phyloP scores from a whole-genome alignment of 345 rosid species.

The Viola odorata region DNA sequence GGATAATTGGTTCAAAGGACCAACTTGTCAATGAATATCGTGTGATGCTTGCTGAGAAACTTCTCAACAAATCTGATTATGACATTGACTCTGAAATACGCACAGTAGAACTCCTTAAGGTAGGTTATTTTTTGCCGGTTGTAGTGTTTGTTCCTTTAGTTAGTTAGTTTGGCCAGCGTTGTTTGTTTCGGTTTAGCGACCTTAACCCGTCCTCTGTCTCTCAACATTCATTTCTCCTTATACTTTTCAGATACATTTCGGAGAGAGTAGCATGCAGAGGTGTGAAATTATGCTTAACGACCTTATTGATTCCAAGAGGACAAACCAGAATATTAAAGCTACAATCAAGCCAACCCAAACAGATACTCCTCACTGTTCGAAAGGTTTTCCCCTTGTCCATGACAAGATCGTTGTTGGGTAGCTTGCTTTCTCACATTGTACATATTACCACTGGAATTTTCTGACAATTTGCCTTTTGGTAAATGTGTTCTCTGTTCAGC shows the following conservation, averaged over 20 bases:
- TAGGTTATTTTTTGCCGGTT: slow-evolving; percentile 13
- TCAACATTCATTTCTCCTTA: slow-evolving; percentile 2
- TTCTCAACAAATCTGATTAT: slow-evolving; percentile 89
- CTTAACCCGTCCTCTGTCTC: neutral
- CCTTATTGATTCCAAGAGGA: slow-evolving; percentile 93
- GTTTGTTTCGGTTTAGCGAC: neutral
- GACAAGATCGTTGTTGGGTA: too few relatives aligned
- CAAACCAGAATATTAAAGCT: slow-evolving; percentile 73
- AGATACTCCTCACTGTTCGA: slow-evolving; percentile 26
- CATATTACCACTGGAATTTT: slow-evolving; percentile 4
- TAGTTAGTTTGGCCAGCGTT: neutral
- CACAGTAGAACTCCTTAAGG: slow-evolving; percentile 98
- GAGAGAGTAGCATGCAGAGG: slow-evolving; percentile 92
- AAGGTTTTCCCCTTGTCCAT: too few relatives aligned
- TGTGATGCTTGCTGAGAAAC: slow-evolving; percentile 94
- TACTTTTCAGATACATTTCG: slow-evolving; percentile 76
- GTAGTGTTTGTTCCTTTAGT: neutral
- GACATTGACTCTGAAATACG: slow-evolving; percentile 91
- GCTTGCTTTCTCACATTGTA: neutral
- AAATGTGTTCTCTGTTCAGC: slow-evolving; percentile 27
- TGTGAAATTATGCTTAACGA: slow-evolving; percentile 99
- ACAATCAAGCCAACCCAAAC: slow-evolving; percentile 45
- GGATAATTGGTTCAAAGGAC: slow-evolving; percentile 93
- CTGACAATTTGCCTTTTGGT: slow-evolving; percentile 5
- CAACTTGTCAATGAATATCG: slow-evolving; percentile 93